Percentiles rank a stretch among this genome's conserved stretches.
phyloP scores from a whole-genome alignment of 192 early-diverging fungal species.

The Entomortierella chlamydospora region DNA sequence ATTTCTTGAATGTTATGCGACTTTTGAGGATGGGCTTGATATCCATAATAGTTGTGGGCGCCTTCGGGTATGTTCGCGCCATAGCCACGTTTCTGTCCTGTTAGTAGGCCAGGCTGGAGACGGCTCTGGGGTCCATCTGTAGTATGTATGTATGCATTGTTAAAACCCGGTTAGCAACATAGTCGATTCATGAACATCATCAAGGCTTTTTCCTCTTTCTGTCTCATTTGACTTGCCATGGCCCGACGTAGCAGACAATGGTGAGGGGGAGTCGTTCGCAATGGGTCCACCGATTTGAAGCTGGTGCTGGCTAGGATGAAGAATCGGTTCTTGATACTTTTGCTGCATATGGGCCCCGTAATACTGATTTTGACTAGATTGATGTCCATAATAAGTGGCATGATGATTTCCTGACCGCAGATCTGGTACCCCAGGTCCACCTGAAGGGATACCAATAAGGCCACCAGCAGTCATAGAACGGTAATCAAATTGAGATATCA shows the following conservation, averaged over 20 bases:
- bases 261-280: slow-evolving; percentile 42
- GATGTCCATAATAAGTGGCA: slow-evolving; percentile 38
- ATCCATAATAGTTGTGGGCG: slow-evolving; percentile 17
- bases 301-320: slow-evolving; percentile 47
- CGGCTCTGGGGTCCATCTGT: slow-evolving; percentile 30
- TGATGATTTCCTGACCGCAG: slow-evolving; percentile 43
- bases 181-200: too few relatives aligned
- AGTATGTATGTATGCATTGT: neutral
- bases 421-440: slow-evolving; percentile 27
- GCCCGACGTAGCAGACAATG: slow-evolving; percentile 12
- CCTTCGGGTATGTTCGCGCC: slow-evolving; percentile 12
- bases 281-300: slow-evolving; percentile 41
- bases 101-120: slow-evolving; percentile 11
- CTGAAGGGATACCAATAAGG: slow-evolving; percentile 42
- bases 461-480: slow-evolving; percentile 42
- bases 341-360: slow-evolving; percentile 31
- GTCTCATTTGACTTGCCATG: slow-evolving; percentile 24
- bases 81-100: slow-evolving; percentile 36
- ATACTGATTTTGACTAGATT: slow-evolving; percentile 37
- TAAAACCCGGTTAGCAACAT: neutral
- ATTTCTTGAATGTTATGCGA: slow-evolving; percentile 11
- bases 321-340: slow-evolving; percentile 41
- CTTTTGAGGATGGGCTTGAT: slow-evolving; percentile 19
- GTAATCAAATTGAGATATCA: slow-evolving; percentile 49
- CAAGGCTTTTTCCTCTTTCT: too few relatives aligned